These are phyloP conservation scores for Pichia pseudocactophila DNA, from an alignment of 805 yeast genomes.

Conservation along the genomic window DNA sequence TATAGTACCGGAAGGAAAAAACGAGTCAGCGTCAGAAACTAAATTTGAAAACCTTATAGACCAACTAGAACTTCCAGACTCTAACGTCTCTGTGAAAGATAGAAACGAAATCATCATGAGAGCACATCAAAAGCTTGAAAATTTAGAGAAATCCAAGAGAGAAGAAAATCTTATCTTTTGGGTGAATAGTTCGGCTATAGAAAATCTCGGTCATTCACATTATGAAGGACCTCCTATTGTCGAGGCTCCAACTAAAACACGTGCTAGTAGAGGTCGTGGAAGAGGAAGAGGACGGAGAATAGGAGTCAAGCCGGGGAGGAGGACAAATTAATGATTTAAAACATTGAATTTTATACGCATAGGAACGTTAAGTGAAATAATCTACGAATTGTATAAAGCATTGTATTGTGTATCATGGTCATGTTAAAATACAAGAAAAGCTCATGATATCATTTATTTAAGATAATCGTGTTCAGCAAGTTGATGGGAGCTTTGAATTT, in stretches of 20 bases:
- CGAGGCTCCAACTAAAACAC: slow-evolving; percentile 8
- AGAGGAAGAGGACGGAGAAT: neutral
- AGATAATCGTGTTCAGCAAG: no score
- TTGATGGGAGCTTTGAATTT: no score
- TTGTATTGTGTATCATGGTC: no score
- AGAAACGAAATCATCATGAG: neutral
- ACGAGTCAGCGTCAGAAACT: neutral
- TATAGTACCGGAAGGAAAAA: neutral
- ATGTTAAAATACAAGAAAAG: no score
- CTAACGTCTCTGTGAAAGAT: no score
- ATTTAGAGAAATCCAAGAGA: slow-evolving; percentile 15
- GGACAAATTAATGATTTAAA: no score
- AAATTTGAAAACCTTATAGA: neutral
- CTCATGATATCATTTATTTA: no score
- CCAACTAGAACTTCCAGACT: no score
- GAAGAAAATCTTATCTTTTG: slow-evolving; percentile 27
- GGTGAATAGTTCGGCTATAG: slow-evolving; percentile 53
- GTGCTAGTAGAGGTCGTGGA: slow-evolving; percentile 9
- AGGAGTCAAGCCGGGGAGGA: neutral
- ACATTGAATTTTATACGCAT: no score
- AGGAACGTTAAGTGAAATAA: no score
- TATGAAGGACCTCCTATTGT: slow-evolving; percentile 40
- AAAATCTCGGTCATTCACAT: slow-evolving; percentile 40
- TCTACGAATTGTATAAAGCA: no score
- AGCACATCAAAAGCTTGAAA: slow-evolving; percentile 24